Evolutionary conservation across 768 basidiomycete species (phyloP), one percentile per base, ranked within the genome.

Genomic region (Coprinopsis sp.): DNA sequence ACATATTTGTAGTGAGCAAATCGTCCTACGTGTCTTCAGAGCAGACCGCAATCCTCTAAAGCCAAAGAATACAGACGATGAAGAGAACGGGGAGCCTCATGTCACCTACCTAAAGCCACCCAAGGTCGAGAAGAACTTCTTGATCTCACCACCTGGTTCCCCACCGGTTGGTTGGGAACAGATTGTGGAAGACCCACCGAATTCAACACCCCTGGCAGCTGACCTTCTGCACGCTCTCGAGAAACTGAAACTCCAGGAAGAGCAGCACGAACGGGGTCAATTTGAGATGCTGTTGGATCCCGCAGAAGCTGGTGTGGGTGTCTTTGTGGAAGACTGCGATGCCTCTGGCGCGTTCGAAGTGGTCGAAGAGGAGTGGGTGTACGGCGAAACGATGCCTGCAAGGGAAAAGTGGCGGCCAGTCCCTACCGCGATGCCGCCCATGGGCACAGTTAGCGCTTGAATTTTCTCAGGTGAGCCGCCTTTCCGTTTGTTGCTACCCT

Each of bases 151-250:
- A 0, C 96, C 96, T 3, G 96, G 96, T 4, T 96, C 93, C 0
- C 96, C 96, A 0, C 96, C 96, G 0, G 83, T 94, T 1, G 96
- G 94, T 2, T 99, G 96, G 96, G 92, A 96, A 59, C 91, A 78
- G 19, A 78, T 93, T 47, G 71, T 71, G 40, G 95, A 98, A 64
- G 92, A 94, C 6, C 90, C 91, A 14, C 95, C 95, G 0, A 97
- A 97, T 59, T 61, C 70, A 2, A 67, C 77, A 2, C 85, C 92
- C 4, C 77, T 96, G 21, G 95, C 95, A 0, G 82, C 87, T 19
- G 95, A 98, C 60, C 77, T 98, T 52, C 87, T 91, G 22, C 58
- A 71, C 10, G 95, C 95, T 13, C 68, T 97, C 45, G 76, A 72
- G 54, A 78, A 75, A 54, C 74, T 98, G 2, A 79, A 89, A 58